Base-by-base conservation (phyloP, 805 yeast species). In the Lipomyces anomalus region DNA sequence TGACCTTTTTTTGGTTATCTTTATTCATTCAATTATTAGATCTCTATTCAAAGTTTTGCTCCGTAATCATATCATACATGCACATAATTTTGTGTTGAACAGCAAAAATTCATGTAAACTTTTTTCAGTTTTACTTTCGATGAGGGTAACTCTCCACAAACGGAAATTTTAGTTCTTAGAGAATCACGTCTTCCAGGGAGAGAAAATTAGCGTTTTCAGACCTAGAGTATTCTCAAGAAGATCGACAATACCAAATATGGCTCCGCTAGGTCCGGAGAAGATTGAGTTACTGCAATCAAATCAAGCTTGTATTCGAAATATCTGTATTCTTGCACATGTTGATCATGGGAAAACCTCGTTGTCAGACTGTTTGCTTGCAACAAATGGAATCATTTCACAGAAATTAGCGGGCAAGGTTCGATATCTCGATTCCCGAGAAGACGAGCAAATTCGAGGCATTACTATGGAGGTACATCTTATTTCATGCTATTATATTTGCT, bases 261-360 rank as follows among this genome's bases (percentile, higher is more conserved):
- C 53, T 29, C 55, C 53, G 4, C 57, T 85, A 21, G 74, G 84
- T 2, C 72, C 82, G 4, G 81, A 78, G 33, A 79, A 80, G 24
- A 74, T 87, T 28, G 71, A 75, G 26, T 65, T 76, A 52, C 68
- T 88, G 17, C 97, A 90, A 63, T 71, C 71, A 54, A 76, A 82
- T 52, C 79, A 95, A 0, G 67, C 74, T 13, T 70, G 78, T 50
- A 79, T 90, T 24, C 73, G 98, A 50, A 92, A 92, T 65, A 86
- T 92, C 36, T 92, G 98, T 66, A 87, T 92, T 50, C 72, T 92
- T 40, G 99, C 99, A 0, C 99, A 92, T 66, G 98, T 92, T 21
- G 99, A 92, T 64, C 99, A 92, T 62, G 99, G 99, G 22, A 92
- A 92, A 67, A 92, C 99, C 0, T 86, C 97, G 1, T 70, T 92